Conservation (phyloP, 176 grass and related monocot species). For the Cocos nucifera region DNA sequence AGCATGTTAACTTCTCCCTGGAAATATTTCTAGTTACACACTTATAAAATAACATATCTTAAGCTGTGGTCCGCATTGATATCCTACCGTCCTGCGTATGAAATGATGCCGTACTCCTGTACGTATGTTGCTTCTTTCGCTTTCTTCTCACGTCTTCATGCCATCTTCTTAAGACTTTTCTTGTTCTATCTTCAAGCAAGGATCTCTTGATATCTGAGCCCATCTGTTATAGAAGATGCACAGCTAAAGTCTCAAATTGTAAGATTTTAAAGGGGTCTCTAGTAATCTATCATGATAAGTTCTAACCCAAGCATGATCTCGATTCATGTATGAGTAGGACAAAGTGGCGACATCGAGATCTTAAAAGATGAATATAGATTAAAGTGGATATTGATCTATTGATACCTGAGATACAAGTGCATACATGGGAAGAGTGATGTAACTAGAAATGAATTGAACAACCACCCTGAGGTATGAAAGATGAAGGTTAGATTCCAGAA, state of each 20-base stretch:
- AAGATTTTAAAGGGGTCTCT: background rate
- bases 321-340: no score
- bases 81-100: no score
- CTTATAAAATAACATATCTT: no score
- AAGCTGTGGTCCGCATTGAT: no score
- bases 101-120: background rate
- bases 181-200: conserved; percentile 5
- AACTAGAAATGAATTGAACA: conserved; percentile 10
- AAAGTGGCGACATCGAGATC: no score
- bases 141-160: background rate
- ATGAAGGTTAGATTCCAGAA: background rate
- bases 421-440: conserved; percentile 15
- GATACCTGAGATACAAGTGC: conserved; percentile 12
- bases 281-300: background rate
- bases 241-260: background rate
- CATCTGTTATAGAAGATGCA: background rate
- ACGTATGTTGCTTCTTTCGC: background rate
- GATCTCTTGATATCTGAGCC: conserved; percentile 9
- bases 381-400: background rate
- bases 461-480: conserved; percentile 5
- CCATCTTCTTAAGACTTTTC: background rate
- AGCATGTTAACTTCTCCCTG: no score
- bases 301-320: background rate
- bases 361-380: background rate
- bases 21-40: no score